Evolutionary conservation across 257 asterid genomes (phyloP), one percentile per base, ranked within the genome.

Genomic region (Fraxinus quadrangulata): DNA sequence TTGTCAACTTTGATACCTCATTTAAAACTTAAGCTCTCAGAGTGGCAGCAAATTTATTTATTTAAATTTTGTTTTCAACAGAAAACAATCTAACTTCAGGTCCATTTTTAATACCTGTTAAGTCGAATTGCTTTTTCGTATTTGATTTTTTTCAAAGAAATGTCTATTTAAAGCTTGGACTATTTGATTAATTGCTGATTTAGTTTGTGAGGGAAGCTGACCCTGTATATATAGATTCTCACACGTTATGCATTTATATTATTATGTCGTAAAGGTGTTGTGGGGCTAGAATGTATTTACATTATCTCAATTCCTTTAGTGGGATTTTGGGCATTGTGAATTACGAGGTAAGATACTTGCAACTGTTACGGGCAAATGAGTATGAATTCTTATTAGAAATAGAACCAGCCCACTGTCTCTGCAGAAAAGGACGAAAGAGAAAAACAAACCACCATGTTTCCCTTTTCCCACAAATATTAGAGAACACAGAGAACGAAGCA

Each of bases 171-270:
- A 75, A 67, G 71, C 36, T 79, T 56, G 81, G 34, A 59, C 67
- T 54, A 30, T 72, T 70, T 19, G 59, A 31, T 80, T 51, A 72
- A 56, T 26, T 73, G 24, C 16, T 70, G 31, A 54, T 42, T 79
- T 63, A 61, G 40, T 54, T 36, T 78, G 63, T 59, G 71, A 42
- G 75, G 73, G 31, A 23, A 61, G 67, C 21, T 63, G 69, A 12
- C 31, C 17, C 17, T 26, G 16, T 23, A 24, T 7, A 24, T 23
- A 24, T 9, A 24, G 33, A 2, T 9, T 40, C 14, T 63, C 33
- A 23, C 31, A 26, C 7, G 34, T 24, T 63, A 24, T 24, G 34
- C 34, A 9, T 63, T 63, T 63, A 40, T 40, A 40, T 40, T 40
- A 40, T 40, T 40, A 40, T 9, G 47, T 11, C 3, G 47, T 40